Evolutionary conservation across 352 stramenopile species (phyloP).

Genomic region (Pythium pyrilobum): DNA sequence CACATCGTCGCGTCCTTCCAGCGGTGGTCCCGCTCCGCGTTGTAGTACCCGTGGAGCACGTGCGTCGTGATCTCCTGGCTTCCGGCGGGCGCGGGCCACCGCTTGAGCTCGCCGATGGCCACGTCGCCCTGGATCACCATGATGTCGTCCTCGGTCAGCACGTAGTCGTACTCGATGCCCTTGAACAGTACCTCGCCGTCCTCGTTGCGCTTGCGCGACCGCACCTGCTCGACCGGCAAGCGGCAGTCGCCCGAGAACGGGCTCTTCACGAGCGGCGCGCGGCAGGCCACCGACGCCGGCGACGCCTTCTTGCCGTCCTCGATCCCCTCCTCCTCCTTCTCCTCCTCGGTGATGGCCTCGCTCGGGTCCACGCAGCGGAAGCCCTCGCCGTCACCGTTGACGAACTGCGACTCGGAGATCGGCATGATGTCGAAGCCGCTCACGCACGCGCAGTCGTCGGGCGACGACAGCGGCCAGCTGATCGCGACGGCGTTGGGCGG

Average conservation of each 20-base stretch:
- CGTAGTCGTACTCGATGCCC: conserved; percentile 80
- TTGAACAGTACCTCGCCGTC: conserved; percentile 55
- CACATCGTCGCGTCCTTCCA: conserved; percentile 62
- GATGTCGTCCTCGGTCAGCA: conserved; percentile 61
- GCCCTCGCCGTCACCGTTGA: conserved; percentile 11
- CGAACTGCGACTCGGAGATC: conserved; percentile 9
- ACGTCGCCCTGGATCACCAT: conserved; percentile 80
- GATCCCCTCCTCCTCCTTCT: conserved; percentile 27
- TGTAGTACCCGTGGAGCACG: conserved; percentile 78
- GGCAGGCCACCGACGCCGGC: conserved; percentile 16
- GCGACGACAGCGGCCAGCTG: conserved; percentile 20
- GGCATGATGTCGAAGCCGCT: conserved; percentile 15
- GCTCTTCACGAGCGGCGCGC: conserved; percentile 35
- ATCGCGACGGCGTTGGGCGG: conserved; percentile 14
- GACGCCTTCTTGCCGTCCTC: not conserved
- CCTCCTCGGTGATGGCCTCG: conserved; percentile 14
- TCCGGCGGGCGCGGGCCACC: not conserved
- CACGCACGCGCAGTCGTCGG: conserved; percentile 22
- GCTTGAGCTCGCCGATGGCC: conserved; percentile 49
- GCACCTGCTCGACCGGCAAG: conserved; percentile 57
- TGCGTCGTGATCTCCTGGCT: conserved; percentile 1
- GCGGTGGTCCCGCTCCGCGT: conserved; percentile 66
- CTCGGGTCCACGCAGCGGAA: conserved; percentile 17
- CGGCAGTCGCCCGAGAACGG: conserved; percentile 52
- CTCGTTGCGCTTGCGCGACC: conserved; percentile 1